Evolutionary conservation across 2,329 filamentous ascomycete species (phyloP).

Genomic region (Cercospora sp.): DNA sequence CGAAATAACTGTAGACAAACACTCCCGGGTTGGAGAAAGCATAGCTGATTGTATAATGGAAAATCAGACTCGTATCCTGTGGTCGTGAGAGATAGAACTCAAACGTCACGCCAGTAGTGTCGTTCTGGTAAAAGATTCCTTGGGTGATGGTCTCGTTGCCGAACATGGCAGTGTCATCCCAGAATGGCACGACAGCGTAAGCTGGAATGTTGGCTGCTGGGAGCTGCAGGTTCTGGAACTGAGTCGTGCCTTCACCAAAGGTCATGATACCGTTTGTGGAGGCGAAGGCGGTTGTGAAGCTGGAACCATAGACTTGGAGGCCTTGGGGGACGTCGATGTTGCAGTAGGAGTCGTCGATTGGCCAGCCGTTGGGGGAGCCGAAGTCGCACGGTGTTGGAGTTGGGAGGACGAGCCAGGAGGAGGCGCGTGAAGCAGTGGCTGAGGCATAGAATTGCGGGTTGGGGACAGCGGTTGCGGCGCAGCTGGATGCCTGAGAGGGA

Average conservation of each 20-base stretch:
- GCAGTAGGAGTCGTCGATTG: conserved; percentile 40
- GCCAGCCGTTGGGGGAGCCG: conserved; percentile 31
- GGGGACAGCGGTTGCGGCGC: conserved; percentile 1
- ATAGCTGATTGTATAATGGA: conserved; percentile 39
- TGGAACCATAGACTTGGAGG: conserved; percentile 31
- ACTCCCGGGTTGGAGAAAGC: conserved; percentile 32
- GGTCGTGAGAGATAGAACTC: conserved; percentile 36
- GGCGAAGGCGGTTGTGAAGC: conserved; percentile 29
- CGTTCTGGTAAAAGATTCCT: conserved; percentile 39
- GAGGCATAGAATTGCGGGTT: conserved; percentile 16
- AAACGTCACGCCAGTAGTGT: conserved; percentile 31
- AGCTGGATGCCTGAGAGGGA: neutral
- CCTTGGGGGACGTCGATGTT: conserved; percentile 35
- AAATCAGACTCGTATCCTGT: conserved; percentile 24
- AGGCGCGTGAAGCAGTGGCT: conserved; percentile 15
- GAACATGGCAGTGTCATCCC: conserved; percentile 38
- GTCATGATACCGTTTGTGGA: conserved; percentile 38
- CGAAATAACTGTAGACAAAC: conserved; percentile 35
- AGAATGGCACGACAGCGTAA: conserved; percentile 36
- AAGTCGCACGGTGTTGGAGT: conserved; percentile 37
- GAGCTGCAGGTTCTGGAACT: conserved; percentile 30
- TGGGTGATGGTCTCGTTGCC: conserved; percentile 22
- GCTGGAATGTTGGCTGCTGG: conserved; percentile 33
- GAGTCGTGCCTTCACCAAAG: conserved; percentile 30
- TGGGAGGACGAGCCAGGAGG: conserved; percentile 31